Base-by-base conservation (phyloP, 2,329 filamentous ascomycete species). In the Sphaerostilbella broomeana region DNA sequence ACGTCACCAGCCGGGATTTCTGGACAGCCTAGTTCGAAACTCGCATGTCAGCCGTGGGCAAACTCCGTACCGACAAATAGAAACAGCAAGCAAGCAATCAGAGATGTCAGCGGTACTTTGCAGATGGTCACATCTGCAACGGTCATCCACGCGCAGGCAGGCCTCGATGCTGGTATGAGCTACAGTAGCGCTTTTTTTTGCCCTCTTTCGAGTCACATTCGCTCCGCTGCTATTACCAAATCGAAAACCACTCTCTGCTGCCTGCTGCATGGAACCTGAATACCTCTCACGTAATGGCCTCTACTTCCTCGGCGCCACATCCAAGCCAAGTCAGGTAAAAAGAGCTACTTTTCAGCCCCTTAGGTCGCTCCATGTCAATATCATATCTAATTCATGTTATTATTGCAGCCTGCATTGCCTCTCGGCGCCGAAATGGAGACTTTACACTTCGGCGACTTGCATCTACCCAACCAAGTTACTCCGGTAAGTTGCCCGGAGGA, bases 281-380 rank as follows among this genome's bases (percentile, higher is more conserved):
- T 43, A 43, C 40, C 25, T 43, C 25, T 43, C 40, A 43, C 40
- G 40, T 43, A 43, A 43, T 43, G 35, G 40, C 21, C 40, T 37
- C 22, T 24, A 18, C 24, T 13, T 21, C n/a, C 19, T 21, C 30
- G 30, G 19, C 30, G 30, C 30, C 35, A 31, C 12, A 16, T 29
- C 22, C 20, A 11, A 17, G 8, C 37, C 37, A 34, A 29, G 30
- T 30, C 32, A 29, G 16, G 25, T 35, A 30, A 32, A 26, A 40
- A 17, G 7, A 19, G 16, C 34, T 28, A 20, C 21, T 17, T 31
- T 38, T 27, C 28, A 42, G 32, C 38, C 32, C 27, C 38, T 34
- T 35, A 30, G 27, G 40, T 25, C 16, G 21, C 37, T 42, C 32
- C 26, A 21, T 31, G 25, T 29, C 26, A 19, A 18, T 19, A 22